phyloP scores from a whole-genome alignment of 352 stramenopile genomes.

The Chrysophaeum taylorii region DNA sequence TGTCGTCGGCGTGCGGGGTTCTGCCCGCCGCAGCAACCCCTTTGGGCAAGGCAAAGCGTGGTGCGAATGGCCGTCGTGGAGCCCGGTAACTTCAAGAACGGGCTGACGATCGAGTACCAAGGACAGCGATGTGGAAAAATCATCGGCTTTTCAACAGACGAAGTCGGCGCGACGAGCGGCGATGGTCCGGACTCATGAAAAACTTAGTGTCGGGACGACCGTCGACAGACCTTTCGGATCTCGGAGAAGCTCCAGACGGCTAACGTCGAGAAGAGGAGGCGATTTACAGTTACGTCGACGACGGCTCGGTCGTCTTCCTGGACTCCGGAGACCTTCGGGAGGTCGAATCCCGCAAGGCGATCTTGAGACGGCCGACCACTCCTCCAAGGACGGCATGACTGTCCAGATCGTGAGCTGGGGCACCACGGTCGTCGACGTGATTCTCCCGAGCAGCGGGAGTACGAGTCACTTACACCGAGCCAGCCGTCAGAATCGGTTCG shows the following conservation, averaged over 20 bases:
- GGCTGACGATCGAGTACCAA: not conserved
- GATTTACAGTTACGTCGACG: not conserved
- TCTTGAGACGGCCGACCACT: not conserved
- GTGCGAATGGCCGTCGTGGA: not conserved
- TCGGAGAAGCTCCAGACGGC: not conserved
- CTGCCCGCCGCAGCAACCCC: too few species aligned
- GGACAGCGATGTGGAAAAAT: constrained; percentile 5
- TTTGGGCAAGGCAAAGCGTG: too few species aligned
- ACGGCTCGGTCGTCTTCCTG: constrained; percentile 5
- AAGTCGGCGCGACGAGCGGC: constrained; percentile 9
- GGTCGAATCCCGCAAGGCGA: not conserved
- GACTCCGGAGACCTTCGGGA: not conserved
- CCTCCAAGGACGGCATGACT: constrained; percentile 11
- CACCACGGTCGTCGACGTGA: not conserved
- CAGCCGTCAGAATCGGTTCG: not conserved
- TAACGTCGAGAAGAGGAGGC: not conserved
- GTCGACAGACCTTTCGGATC: constrained; percentile 5
- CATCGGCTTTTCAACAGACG: constrained; percentile 8
- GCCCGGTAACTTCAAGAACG: constrained; percentile 11
- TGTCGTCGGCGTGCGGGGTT: too few species aligned
- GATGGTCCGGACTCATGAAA: not conserved
- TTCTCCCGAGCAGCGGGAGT: too few species aligned
- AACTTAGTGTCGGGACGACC: not conserved
- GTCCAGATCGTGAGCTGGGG: not conserved
- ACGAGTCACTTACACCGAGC: constrained; percentile 9